Conservation (phyloP, 73 alveolate species). For the Symbiodinium natans region DNA sequence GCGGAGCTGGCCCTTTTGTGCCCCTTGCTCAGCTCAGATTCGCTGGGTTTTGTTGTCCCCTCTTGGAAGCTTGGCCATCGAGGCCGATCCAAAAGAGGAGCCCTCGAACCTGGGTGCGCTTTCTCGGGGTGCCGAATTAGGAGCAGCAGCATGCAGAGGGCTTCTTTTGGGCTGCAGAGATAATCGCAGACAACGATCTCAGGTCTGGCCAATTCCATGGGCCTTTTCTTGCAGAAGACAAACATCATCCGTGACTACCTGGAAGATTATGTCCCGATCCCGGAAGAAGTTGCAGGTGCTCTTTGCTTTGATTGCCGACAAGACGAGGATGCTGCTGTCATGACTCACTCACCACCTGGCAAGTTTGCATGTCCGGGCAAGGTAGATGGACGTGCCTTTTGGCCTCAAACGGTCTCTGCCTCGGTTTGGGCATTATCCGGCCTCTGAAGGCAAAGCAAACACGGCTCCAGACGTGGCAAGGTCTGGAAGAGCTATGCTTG, state of each 20-base stretch:
- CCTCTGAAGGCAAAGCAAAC: background rate
- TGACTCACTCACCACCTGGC: background rate
- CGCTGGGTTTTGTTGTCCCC: background rate
- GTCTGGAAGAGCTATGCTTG: constrained; percentile 71
- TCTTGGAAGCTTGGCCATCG: no score
- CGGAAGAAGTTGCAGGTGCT: background rate
- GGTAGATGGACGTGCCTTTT: constrained; percentile 85
- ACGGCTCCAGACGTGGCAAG: background rate
- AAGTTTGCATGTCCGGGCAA: background rate
- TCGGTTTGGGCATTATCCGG: background rate
- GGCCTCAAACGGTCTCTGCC: constrained; percentile 53
- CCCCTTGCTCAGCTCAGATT: background rate
- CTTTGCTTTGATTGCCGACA: background rate
- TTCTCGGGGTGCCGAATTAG: background rate
- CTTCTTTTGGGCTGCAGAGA: no score
- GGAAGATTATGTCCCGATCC: constrained; percentile 59
- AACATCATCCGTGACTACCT: constrained; percentile 92
- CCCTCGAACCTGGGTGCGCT: constrained; percentile 54
- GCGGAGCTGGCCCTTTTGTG: constrained; percentile 52
- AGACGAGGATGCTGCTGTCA: background rate
- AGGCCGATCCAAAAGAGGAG: constrained; percentile 57
- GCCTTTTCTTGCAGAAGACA: constrained; percentile 89
- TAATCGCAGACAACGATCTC: no score
- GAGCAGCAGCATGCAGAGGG: background rate
- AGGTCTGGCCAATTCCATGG: constrained; percentile 79